Percentiles rank a stretch among this genome's conserved stretches.
Conservation (phyloP, 805 yeast genomes). For the Yarrowia osloensis region DNA sequence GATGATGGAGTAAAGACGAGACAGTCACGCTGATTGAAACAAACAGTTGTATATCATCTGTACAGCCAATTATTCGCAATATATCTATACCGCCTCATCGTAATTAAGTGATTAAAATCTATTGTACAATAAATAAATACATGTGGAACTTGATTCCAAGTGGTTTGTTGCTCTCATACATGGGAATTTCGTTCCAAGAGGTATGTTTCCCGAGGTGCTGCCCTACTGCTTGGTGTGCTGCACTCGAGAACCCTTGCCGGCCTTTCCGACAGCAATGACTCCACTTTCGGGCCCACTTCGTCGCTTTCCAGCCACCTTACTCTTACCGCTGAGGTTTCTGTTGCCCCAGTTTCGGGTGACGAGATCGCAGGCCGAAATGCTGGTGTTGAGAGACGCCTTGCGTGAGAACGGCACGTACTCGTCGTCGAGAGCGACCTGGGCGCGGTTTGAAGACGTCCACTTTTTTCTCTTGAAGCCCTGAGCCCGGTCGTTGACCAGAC, state of each 20-base stretch:
- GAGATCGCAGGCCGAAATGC: not conserved
- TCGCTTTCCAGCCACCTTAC: conserved; percentile 5
- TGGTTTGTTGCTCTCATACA: no score
- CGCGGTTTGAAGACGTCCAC: conserved; percentile 2
- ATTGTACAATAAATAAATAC: conserved; percentile 24
- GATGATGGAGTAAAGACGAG: no score
- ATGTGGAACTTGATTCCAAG: no score
- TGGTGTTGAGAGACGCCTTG: not conserved
- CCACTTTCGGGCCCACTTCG: conserved; percentile 13
- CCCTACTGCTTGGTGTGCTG: not conserved
- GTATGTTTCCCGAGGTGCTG: not conserved
- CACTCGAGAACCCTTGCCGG: conserved; percentile 18
- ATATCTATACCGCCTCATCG: no score
- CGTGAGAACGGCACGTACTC: conserved; percentile 7
- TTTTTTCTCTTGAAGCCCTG: conserved; percentile 3
- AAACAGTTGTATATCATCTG: no score
- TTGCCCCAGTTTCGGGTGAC: conserved; percentile 26
- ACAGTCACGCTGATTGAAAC: no score
- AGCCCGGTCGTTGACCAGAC: conserved; percentile 4
- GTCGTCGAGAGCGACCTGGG: conserved; percentile 4
- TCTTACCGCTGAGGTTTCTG: conserved; percentile 18
- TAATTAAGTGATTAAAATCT: not conserved
- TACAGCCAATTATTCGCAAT: no score
- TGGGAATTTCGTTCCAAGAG: no score
- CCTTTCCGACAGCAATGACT: not conserved